A percentile compares a stretch with the other conserved stretches of the same genome.
Conservation (phyloP, 169 alveolate species). For the Eimeria acervulina region DNA sequence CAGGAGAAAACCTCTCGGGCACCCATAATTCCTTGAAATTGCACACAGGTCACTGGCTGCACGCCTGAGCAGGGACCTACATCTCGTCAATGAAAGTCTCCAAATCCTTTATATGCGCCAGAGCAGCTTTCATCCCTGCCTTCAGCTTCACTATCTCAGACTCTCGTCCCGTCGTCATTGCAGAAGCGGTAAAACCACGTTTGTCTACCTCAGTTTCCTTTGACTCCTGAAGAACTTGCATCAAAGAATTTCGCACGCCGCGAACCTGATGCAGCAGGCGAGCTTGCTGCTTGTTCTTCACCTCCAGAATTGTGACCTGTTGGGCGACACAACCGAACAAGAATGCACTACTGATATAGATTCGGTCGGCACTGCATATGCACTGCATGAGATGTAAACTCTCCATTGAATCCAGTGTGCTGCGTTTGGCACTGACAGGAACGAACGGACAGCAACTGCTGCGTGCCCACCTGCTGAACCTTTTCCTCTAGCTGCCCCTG, state of each 20-base stretch:
- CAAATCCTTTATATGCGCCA: constrained; percentile 68
- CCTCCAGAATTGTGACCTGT: constrained; percentile 76
- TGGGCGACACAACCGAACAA: not conserved
- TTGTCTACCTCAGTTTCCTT: constrained; percentile 22
- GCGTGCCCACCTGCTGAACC: constrained; percentile 70
- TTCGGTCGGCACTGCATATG: not conserved
- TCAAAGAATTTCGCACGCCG: constrained; percentile 71
- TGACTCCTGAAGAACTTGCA: constrained; percentile 63
- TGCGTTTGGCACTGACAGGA: not conserved
- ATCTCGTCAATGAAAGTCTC: constrained; percentile 73
- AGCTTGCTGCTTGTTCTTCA: constrained; percentile 67
- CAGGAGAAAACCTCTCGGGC: not conserved
- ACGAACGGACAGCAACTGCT: not conserved
- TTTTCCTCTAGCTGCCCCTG: constrained; percentile 72
- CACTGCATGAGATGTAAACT: not conserved
- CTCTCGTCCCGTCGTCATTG: not conserved
- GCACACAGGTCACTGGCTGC: not conserved
- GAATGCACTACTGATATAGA: not conserved
- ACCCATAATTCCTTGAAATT: not conserved
- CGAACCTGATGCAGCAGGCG: constrained; percentile 80
- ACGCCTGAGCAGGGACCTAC: constrained; percentile 39
- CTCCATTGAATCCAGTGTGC: not conserved
- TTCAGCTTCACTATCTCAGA: constrained; percentile 39
- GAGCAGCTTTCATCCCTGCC: constrained; percentile 72
- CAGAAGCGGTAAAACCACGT: not conserved